Evolutionary conservation across 140 eudicot species (phyloP).

Genomic region (Senecio squalidus): DNA sequence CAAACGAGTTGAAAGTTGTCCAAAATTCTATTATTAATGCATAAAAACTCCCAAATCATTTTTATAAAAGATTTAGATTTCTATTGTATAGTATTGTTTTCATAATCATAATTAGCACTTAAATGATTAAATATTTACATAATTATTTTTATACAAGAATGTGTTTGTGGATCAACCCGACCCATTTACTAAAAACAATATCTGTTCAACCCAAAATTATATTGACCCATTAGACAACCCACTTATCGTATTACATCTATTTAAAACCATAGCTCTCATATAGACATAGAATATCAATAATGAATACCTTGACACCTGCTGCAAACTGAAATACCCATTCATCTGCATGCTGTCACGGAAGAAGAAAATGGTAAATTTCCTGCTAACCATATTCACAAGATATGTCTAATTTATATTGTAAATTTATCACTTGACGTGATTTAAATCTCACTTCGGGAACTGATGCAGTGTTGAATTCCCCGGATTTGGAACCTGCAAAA

Average conservation of each 20-base stretch:
- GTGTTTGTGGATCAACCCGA: no score
- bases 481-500: slow-evolving; percentile 33
- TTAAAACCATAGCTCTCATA: not conserved
- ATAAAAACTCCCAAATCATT: no score
- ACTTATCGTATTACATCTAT: not conserved
- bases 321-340: slow-evolving; percentile 70
- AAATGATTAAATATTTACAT: no score
- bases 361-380: slow-evolving; percentile 16
- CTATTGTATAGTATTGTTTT: no score
- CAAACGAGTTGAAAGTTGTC: no score
- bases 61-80: no score
- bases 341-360: slow-evolving; percentile 54
- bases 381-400: slow-evolving; percentile 3
- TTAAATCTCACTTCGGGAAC: slow-evolving; percentile 44
- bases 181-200: not conserved
- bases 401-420: slow-evolving; percentile 1
- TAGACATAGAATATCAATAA: not conserved
- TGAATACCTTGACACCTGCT: slow-evolving; percentile 84
- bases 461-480: slow-evolving; percentile 28
- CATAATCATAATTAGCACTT: no score
- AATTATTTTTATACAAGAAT: no score
- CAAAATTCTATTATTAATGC: no score
- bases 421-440: not conserved
- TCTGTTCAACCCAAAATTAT: no score
- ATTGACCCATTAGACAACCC: no score